Evolutionary conservation across 1,284 basidiomycete genomes (phyloP), one percentile per base, ranked within the genome.

Genomic region (Sanguinoderma infundibulare): DNA sequence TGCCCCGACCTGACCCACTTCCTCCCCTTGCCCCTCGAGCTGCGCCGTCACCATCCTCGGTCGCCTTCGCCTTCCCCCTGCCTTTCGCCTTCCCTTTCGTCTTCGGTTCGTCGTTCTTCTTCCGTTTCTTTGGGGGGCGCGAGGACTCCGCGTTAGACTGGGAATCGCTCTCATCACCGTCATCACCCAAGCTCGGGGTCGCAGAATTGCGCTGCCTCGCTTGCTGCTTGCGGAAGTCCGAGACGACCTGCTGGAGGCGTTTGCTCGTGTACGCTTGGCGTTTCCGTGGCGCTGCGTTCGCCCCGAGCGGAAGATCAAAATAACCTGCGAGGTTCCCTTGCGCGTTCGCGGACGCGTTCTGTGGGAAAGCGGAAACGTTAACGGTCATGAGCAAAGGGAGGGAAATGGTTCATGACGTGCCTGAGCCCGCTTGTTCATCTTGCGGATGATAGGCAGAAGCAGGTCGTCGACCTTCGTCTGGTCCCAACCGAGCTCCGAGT

Each of bases 391-490:
- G 28, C 22, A 17, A 28, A 36, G 35, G 35, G 10, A 6, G 22
- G 9, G n/a, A 10, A 51, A 22, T 22, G 5, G 12, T 6, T 22
- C n/a, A 20, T 17, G 30, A 66, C 77, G 62, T 69, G 89, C 90
- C 78, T 92, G 88, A 28, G 84, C 85, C 36, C 93, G 89, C 70
- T 90, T 89, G 64, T 86, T 90, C 81, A 97, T 91, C 68, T 88
- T 92, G 68, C 95, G 94, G 55, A 99, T 95, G 66, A 99, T 95
- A 6, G 98, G 98, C 39, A 97, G 80, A 15, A 99, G 79, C 38
- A 96, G 84, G 63, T 98, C 95, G 70, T 98, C 96, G 0, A 96
- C 93, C 79, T 98, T 99, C 38, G 75, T 77, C 65, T 91, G 84
- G 6, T 83, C 80, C 98, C 98, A 99, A 17, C 90, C 87, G 8